These are phyloP conservation scores for Fusarium sp. DNA, from an alignment of 2,329 filamentous ascomycete species.

Conservation along the genomic window DNA sequence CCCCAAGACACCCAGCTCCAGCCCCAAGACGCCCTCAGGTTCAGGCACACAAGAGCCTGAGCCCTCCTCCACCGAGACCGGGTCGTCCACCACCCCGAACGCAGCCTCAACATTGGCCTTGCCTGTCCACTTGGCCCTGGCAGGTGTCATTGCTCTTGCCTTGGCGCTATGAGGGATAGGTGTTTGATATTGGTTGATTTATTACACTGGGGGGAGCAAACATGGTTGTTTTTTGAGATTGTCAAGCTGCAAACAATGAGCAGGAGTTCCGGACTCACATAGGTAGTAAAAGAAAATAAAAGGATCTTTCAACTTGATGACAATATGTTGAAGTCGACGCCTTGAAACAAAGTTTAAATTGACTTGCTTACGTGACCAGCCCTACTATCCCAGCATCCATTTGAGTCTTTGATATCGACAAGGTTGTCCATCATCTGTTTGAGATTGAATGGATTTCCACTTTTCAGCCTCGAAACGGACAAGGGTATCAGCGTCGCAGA, in stretches of 20 bases:
- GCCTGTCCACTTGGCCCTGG: slow-evolving; percentile 29
- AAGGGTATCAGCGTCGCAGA: background rate
- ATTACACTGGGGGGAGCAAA: slow-evolving; percentile 21
- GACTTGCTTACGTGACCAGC: background rate
- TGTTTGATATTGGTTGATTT: background rate
- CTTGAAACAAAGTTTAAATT: background rate
- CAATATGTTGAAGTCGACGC: background rate
- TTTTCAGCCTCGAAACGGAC: background rate
- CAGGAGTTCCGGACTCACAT: slow-evolving; percentile 13
- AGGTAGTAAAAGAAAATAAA: slow-evolving; percentile 18
- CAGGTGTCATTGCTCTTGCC: slow-evolving; percentile 21
- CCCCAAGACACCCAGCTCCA: slow-evolving; percentile 10
- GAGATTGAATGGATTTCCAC: background rate
- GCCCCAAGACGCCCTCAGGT: slow-evolving; percentile 1
- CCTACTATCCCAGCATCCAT: background rate
- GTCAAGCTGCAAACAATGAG: slow-evolving; percentile 7
- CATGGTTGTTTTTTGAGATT: slow-evolving; percentile 8
- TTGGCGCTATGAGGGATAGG: slow-evolving; percentile 22
- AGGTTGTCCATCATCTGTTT: background rate
- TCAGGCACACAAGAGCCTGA: slow-evolving; percentile 3
- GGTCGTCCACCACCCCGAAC: slow-evolving; percentile 19
- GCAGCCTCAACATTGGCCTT: slow-evolving; percentile 24
- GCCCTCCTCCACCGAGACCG: slow-evolving; percentile 26
- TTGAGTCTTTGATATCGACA: background rate
- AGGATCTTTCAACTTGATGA: background rate